These are phyloP conservation scores for Globisporangium lucens DNA, from an alignment of 352 stramenopile genomes.

Conservation along the genomic window DNA sequence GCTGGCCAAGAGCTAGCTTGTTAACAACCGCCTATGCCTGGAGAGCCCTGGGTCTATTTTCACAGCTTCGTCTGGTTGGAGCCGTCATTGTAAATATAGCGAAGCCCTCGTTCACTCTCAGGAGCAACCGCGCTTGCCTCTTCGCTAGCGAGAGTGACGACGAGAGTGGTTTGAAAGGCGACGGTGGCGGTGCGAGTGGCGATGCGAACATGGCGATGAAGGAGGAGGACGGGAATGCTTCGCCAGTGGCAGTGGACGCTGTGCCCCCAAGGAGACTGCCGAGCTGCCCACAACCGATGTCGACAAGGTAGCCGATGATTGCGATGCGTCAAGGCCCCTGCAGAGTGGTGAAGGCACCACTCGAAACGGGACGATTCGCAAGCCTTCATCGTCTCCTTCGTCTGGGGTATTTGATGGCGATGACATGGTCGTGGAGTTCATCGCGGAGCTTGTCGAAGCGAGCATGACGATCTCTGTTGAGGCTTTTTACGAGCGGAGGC, in stretches of 20 bases:
- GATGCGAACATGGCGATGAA: slow-evolving; percentile 7
- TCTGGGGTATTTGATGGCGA: slow-evolving; percentile 10
- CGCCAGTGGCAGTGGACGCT: background rate
- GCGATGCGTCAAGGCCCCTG: background rate
- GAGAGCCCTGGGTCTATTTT: background rate
- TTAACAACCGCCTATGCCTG: no score
- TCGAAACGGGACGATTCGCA: background rate
- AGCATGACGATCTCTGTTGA: slow-evolving; percentile 24
- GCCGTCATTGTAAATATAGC: background rate
- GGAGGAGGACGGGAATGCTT: background rate
- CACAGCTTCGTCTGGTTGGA: background rate
- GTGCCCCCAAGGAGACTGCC: background rate
- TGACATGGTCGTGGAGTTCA: slow-evolving; percentile 12
- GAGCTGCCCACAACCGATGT: background rate
- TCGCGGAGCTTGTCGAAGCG: slow-evolving; percentile 23
- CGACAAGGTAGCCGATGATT: background rate
- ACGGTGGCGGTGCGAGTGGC: background rate
- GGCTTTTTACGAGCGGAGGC: slow-evolving; percentile 20
- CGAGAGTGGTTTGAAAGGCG: background rate
- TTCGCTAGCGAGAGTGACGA: background rate
- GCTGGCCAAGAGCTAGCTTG: slow-evolving; percentile 19
- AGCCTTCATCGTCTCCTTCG: background rate
- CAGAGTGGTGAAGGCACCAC: background rate
- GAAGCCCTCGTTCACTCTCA: background rate
- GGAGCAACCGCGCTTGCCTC: background rate